Base-by-base conservation (phyloP, 1,139 yeast genomes). In the Sugiyamaella novakii region DNA sequence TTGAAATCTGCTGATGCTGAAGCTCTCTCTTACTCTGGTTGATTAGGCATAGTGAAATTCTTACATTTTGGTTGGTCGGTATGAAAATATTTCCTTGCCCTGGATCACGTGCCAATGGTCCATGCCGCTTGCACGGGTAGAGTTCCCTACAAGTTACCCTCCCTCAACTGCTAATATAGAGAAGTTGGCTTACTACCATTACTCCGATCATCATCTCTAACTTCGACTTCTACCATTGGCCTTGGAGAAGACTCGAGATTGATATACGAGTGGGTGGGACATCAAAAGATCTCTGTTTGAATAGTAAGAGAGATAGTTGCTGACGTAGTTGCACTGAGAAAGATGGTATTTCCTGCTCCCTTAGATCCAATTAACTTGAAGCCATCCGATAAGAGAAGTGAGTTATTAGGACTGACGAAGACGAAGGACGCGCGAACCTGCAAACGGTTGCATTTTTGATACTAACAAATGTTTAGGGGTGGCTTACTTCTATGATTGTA, bases 401-500 rank as follows among this genome's bases (percentile, higher is more conserved):
- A 53, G 73, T 72, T 46, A 17, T 30, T 12, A 25, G 25, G 10
- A 27, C 5, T 8, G 36, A 21, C 25, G 49, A 51, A 31, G n/a
- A 14, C 21, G 21, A 5, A 15, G 35, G 22, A 42, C 49, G 50
- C 54, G 40, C 35, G n/a, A 47, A 14, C n/a, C n/a, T n/a, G n/a
- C n/a, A n/a, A n/a, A n/a, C n/a, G n/a, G n/a, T n/a, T n/a, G n/a
- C n/a, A n/a, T n/a, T n/a, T 6, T 12, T 14, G 37, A 10, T 25
- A 42, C 53, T 43, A 41, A 39, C 34, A 33, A 8, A 34, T 33
- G 19, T 36, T 5, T 43, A 71, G 74, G 81, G 44, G 84, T 81
- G 36, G 85, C 86, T 1, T 81, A 81, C 61, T 81, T 81, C 62
- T 81, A 81, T 59, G 86, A 81, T 63, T 73, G 58, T 54, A 49